A percentile compares a stretch with the other conserved stretches of the same genome.
Evolutionary conservation across 2,329 filamentous ascomycete species (phyloP).

Genomic region (Apiospora saccharicola): DNA sequence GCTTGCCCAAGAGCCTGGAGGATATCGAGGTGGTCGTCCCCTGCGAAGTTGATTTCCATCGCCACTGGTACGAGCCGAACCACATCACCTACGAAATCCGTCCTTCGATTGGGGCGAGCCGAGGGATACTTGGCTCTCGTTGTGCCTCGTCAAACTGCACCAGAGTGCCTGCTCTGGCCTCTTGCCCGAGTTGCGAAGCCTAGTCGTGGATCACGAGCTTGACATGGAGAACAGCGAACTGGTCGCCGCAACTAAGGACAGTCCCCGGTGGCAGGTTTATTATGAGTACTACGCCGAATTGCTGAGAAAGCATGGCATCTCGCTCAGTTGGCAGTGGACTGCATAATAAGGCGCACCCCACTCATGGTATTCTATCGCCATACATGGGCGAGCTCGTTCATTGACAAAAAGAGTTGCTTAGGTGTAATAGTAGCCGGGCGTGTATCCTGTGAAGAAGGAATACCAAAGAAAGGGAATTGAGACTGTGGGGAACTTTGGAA

Average conservation of each 20-base stretch:
- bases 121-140: background rate
- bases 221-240: background rate
- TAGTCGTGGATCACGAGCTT: slow-evolving; percentile 1
- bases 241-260: background rate
- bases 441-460: background rate
- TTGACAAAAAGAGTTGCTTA: background rate
- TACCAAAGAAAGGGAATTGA: background rate
- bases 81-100: background rate
- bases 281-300: background rate
- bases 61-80: background rate
- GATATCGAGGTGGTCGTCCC: background rate
- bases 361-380: background rate
- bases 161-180: background rate
- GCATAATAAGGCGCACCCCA: background rate
- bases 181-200: background rate
- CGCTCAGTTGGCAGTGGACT: background rate
- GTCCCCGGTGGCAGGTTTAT: background rate
- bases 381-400: background rate
- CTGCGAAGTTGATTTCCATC: background rate
- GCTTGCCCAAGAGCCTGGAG: background rate
- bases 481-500: background rate
- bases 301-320: background rate
- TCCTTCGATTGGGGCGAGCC: background rate
- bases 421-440: background rate
- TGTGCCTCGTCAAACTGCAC: background rate